These are phyloP conservation scores for Colletotrichum tabaci DNA, from an alignment of 2,329 filamentous ascomycete genomes.

Conservation along the genomic window DNA sequence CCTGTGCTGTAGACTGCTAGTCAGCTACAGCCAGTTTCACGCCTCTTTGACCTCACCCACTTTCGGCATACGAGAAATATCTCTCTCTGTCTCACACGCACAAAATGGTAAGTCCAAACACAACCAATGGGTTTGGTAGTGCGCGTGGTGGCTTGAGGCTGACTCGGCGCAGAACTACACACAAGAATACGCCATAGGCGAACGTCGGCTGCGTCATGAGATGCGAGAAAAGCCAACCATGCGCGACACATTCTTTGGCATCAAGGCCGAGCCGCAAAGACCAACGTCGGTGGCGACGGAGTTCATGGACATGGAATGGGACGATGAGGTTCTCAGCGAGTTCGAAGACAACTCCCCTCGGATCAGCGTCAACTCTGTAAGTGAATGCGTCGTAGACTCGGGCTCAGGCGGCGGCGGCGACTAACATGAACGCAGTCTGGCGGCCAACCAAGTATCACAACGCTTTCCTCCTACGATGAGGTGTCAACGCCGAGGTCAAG, in stretches of 20 bases:
- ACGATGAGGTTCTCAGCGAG: slow-evolving; percentile 73
- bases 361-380: slow-evolving; percentile 79
- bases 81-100: slow-evolving; percentile 40
- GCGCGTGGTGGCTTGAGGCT: slow-evolving; percentile 11
- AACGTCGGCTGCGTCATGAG: slow-evolving; percentile 60
- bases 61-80: slow-evolving; percentile 31
- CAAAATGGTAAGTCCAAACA: slow-evolving; percentile 53
- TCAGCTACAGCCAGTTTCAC: slow-evolving; percentile 32
- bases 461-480: slow-evolving; percentile 89
- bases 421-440: slow-evolving; percentile 44
- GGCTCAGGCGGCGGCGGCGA: slow-evolving; percentile 16
- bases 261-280: slow-evolving; percentile 67
- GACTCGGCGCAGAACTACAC: slow-evolving; percentile 52
- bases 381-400: slow-evolving; percentile 51
- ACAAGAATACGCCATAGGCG: slow-evolving; percentile 53
- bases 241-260: slow-evolving; percentile 74
- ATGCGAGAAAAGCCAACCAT: slow-evolving; percentile 67
- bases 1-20: slow-evolving; percentile 40
- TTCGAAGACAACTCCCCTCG: slow-evolving; percentile 77
- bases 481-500: slow-evolving; percentile 81
- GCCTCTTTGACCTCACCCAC: slow-evolving; percentile 29
- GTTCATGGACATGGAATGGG: slow-evolving; percentile 83
- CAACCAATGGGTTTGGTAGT: not conserved
- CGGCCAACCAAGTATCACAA: slow-evolving; percentile 83
- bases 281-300: slow-evolving; percentile 82